Evolutionary conservation across 306 rosid genomes (phyloP), one percentile per base, ranked within the genome.

Genomic region (Quillaja saponaria): DNA sequence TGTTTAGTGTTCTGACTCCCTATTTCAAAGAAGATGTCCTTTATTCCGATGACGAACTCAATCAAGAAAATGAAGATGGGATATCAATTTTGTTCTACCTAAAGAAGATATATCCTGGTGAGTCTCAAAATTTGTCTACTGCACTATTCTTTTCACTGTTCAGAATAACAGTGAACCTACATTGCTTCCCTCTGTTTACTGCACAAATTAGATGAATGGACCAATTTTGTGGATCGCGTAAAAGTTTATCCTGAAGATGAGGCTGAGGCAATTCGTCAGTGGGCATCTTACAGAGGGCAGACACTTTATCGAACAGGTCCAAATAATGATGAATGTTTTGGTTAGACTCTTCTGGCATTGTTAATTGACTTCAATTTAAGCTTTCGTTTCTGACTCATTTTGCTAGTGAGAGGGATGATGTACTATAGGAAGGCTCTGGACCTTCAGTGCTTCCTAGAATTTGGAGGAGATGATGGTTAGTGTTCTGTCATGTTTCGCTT

Each of bases 261-360:
- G 71, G 66, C 18, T 17, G 96, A 89, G 49, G 50, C 21, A 10
- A 68, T 1, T 55, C 86, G 96, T 47, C 80, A 67, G 47, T 92
- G 99, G 99, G 99, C 87, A 61, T 92, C 99, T 75, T 89, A 71
- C 75, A 87, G 99, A 67, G 99, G 91, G 59, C 99, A 92, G 77
- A 89, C 99, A 69, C 95, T 92, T 58, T 85, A 73, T 78, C 85
- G 96, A 71, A 92, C 99, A 84, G 98, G 98, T 87, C 40, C 65
- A 75, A 68, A 77, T 76, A 49, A 39, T 63, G 20, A 15, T 49
- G 34, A 57, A 49, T 49, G 40, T 13, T 55, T 18, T 10, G 62
- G 18, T 38, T 41, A 46, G 34, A 35, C 59, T 35, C 28, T 71
- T 9, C 14, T 45, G 56, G 44, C 58, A 61, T 48, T 70, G 44